phyloP scores from a whole-genome alignment of 208 protist genomes.

The Lotmaria passim region DNA sequence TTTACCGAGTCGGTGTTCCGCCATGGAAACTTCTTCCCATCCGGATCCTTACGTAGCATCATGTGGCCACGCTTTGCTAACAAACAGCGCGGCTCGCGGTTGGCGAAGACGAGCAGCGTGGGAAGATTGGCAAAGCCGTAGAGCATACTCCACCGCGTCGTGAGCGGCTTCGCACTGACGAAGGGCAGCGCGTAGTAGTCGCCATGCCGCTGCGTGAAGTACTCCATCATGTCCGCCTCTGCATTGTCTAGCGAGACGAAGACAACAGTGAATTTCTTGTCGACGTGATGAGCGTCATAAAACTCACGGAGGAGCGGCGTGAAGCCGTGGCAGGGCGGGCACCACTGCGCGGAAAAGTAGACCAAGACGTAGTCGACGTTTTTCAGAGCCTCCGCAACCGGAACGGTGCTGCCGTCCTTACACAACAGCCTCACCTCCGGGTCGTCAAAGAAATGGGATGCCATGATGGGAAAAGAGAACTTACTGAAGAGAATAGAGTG shows the following conservation, averaged over 20 bases:
- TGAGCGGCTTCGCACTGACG: neutral
- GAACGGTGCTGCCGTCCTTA: constrained; percentile 6
- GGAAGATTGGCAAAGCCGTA: constrained; percentile 21
- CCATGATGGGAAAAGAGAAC: too few relatives aligned
- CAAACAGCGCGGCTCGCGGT: constrained; percentile 35
- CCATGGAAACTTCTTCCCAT: constrained; percentile 54
- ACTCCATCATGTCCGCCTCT: constrained; percentile 39
- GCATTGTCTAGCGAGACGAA: constrained; percentile 59
- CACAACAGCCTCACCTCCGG: constrained; percentile 1
- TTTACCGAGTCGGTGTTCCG: constrained; percentile 13
- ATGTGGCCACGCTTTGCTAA: constrained; percentile 36
- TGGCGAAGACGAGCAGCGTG: constrained; percentile 41
- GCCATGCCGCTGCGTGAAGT: constrained; percentile 34
- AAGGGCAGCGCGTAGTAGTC: constrained; percentile 49
- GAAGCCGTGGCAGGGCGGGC: constrained; percentile 76
- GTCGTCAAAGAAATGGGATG: neutral
- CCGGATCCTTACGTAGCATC: constrained; percentile 44
- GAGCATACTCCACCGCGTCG: constrained; percentile 5
- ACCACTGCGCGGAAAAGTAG: constrained; percentile 89
- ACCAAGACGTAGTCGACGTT: constrained; percentile 38
- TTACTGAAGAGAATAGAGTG: too few relatives aligned
- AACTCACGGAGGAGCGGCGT: constrained; percentile 61
- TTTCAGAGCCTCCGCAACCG: neutral
- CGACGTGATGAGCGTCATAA: constrained; percentile 44
- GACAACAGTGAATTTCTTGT: constrained; percentile 65